These are phyloP conservation scores for Penicillium sp. DNA, from an alignment of 2,329 filamentous ascomycete species.

Conservation along the genomic window DNA sequence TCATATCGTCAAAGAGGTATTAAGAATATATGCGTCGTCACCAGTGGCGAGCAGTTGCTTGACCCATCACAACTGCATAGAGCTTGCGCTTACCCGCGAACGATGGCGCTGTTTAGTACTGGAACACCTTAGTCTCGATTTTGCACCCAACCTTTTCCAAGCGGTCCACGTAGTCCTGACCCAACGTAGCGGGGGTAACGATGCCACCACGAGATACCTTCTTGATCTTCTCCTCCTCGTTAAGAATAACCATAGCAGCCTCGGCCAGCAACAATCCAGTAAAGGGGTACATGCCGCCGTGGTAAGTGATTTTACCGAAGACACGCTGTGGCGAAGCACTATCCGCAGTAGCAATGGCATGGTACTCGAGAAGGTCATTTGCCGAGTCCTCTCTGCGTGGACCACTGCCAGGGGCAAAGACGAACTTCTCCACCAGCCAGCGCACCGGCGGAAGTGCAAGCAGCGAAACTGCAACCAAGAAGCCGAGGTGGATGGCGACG, in stretches of 20 bases:
- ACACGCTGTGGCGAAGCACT: constrained; percentile 34
- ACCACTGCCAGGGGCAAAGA: constrained; percentile 52
- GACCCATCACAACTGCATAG: neutral
- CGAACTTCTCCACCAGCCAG: constrained; percentile 46
- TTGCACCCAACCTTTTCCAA: constrained; percentile 43
- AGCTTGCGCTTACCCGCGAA: neutral
- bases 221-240: constrained; percentile 41
- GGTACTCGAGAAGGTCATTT: constrained; percentile 41
- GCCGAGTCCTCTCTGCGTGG: constrained; percentile 43
- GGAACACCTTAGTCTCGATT: constrained; percentile 39
- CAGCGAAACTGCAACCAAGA: constrained; percentile 46
- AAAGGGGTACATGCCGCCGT: constrained; percentile 43
- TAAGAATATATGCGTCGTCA: neutral
- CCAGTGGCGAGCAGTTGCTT: neutral
- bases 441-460: constrained; percentile 54
- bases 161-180: constrained; percentile 45
- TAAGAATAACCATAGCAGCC: constrained; percentile 44
- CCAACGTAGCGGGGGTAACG: constrained; percentile 48
- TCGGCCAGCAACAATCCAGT: constrained; percentile 45
- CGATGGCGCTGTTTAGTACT: constrained; percentile 19
- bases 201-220: constrained; percentile 45
- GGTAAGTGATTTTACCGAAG: constrained; percentile 40
- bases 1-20: neutral
- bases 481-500: constrained; percentile 47
- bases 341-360: constrained; percentile 46